Evolutionary conservation across 106 monocot species (phyloP), one percentile per base, ranked within the genome.

Genomic region (Platanthera zijinensis): DNA sequence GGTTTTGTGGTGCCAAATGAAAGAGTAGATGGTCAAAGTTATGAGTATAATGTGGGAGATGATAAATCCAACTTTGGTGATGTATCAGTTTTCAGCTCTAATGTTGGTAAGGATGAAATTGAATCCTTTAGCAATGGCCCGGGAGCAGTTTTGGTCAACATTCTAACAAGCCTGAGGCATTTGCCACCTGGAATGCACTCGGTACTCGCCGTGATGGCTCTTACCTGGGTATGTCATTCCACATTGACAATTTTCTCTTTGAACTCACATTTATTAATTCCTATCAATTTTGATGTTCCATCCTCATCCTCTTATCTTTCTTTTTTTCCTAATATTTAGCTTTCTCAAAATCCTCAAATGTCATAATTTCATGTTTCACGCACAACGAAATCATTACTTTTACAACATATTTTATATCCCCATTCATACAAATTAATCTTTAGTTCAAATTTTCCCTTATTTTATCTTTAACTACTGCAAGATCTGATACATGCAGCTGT

Each of bases 161-260:
- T 99, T 75, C 76, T 99, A 50, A 99, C 94, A 45, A 94, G 99
- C 78, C 76, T 99, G 82, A 94, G 99, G 78, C 92, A 99, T 83
- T 81, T 99, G 54, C 94, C 99, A 50, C 84, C 86, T 78, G 99
- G 87, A 64, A 94, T 99, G 99, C 86, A 92, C 74, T 85, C 94
- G 10, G 94, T 99, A 75, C 99, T 99, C 74, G 57, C 92, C 50
- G 99, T 94, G 53, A 99, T 99, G 99, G 88, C 88, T 73, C 84
- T 99, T 78, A 94, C 99, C 14, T 99, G 99, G 99, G 99, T 99
- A 92, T 69, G 91, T 66, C 6, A 57, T 69, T 81, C 57, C 14
- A 8, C 19, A 21, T 50, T 72, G 21, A 21, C 72, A 3, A 50
- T 22, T 45, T 49, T 48, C 15, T 30, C 12, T 68, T 61, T 18